These are phyloP conservation scores for Globisporangium takayamanum DNA, from an alignment of 352 stramenopile genomes.

Conservation along the genomic window DNA sequence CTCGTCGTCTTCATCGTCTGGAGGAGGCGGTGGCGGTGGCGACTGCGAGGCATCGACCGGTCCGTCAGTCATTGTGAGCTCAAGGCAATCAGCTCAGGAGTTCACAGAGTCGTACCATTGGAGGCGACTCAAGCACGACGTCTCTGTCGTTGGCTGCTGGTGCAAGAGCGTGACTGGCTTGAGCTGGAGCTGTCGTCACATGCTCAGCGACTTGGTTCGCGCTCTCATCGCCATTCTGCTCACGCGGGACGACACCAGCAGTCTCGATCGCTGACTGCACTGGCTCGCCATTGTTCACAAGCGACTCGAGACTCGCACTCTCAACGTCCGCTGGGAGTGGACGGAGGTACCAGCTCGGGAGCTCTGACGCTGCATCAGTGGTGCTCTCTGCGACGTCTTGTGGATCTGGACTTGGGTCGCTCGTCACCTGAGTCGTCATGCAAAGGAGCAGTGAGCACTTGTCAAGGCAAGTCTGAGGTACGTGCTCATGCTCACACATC, in stretches of 20 bases:
- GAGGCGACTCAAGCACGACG: not conserved
- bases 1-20: conserved; percentile 37
- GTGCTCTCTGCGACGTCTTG: not conserved
- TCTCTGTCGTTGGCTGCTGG: not conserved
- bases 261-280: not conserved
- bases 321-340: not conserved
- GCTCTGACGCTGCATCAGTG: not conserved
- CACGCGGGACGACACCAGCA: no score
- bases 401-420: not conserved
- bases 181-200: not conserved
- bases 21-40: conserved; percentile 41
- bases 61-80: not conserved
- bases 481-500: not conserved
- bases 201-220: not conserved
- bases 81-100: not conserved
- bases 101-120: not conserved
- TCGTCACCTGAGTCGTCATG: not conserved
- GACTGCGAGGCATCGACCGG: conserved; percentile 15
- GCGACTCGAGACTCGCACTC: not conserved
- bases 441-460: not conserved
- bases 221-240: not conserved
- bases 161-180: not conserved
- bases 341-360: conserved; percentile 6
- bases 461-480: no score
- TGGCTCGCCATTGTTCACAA: not conserved